Conservation (phyloP, 441 rosid species). For the Gossypium davidsonii region DNA sequence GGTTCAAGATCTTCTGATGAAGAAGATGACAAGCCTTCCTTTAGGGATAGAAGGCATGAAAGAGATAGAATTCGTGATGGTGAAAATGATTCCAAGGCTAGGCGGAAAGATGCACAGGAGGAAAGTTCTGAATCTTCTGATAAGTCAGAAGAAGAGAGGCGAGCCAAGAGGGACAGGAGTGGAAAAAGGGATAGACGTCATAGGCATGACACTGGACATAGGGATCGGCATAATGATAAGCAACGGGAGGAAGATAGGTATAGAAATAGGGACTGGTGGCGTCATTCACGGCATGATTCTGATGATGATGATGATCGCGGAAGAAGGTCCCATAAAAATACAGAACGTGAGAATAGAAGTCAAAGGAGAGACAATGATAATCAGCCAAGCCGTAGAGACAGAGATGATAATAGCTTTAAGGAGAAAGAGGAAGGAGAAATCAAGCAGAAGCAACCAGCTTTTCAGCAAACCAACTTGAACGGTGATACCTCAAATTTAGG, state of each 20-base stretch:
- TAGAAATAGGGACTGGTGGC: slow-evolving; percentile 23
- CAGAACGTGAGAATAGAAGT: slow-evolving; percentile 17
- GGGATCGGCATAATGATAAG: slow-evolving; percentile 19
- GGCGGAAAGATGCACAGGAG: neutral
- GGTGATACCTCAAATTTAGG: slow-evolving; percentile 38
- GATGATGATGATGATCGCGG: slow-evolving; percentile 2
- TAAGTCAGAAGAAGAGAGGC: slow-evolving; percentile 19
- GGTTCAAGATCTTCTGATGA: slow-evolving; percentile 22
- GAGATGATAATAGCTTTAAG: slow-evolving; percentile 21
- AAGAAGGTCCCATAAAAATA: slow-evolving; percentile 16
- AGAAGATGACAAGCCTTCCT: slow-evolving; percentile 22
- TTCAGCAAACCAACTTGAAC: slow-evolving; percentile 34
- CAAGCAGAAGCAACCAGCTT: slow-evolving; percentile 14
- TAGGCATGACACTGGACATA: slow-evolving; percentile 17
- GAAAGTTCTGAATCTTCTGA: slow-evolving; percentile 22
- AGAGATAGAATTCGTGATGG: neutral
- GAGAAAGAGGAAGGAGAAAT: slow-evolving; percentile 33
- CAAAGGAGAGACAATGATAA: slow-evolving; percentile 29
- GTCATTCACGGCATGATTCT: slow-evolving; percentile 23
- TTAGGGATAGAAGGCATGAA: neutral
- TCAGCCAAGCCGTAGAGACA: slow-evolving; percentile 15
- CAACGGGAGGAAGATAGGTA: slow-evolving; percentile 23
- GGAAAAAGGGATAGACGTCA: slow-evolving; percentile 25
- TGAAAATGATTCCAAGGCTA: neutral
- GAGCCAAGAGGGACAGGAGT: slow-evolving; percentile 22